Percentiles rank a stretch among this genome's conserved stretches.
Evolutionary conservation across 2,329 filamentous ascomycete species (phyloP).

Genomic region (Calonectria fujianensis): DNA sequence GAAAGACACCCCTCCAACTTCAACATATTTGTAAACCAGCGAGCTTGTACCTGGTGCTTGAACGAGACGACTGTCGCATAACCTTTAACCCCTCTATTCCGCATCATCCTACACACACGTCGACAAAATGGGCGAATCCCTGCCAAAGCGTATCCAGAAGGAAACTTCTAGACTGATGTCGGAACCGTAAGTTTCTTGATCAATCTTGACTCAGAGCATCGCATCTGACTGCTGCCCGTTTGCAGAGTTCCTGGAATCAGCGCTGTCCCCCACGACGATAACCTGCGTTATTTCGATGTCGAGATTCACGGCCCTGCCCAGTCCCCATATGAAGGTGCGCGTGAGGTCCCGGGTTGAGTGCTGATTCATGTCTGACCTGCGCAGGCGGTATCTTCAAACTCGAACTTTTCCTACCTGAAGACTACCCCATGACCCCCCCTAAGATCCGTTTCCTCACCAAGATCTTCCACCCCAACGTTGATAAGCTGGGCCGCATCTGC

Average conservation of each 20-base stretch:
- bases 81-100: not conserved
- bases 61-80: constrained; percentile 8
- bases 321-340: constrained; percentile 93
- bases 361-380: constrained; percentile 35
- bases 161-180: constrained; percentile 98
- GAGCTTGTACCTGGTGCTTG: not conserved
- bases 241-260: constrained; percentile 94
- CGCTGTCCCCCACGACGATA: constrained; percentile 96
- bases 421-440: constrained; percentile 99
- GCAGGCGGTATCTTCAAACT: constrained; percentile 92
- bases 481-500: constrained; percentile 97
- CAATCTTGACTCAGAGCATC: constrained; percentile 36
- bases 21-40: constrained; percentile 28
- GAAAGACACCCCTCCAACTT: constrained; percentile 28
- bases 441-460: constrained; percentile 99
- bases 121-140: constrained; percentile 71
- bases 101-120: not conserved
- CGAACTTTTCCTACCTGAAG: constrained; percentile 97
- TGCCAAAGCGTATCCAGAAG: constrained; percentile 98
- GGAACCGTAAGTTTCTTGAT: constrained; percentile 83
- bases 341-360: not conserved
- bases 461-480: constrained; percentile 99
- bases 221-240: constrained; percentile 46
- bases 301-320: constrained; percentile 94
- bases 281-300: constrained; percentile 98